phyloP scores from a whole-genome alignment of 2,329 filamentous ascomycete species.

The Apiospora marii region DNA sequence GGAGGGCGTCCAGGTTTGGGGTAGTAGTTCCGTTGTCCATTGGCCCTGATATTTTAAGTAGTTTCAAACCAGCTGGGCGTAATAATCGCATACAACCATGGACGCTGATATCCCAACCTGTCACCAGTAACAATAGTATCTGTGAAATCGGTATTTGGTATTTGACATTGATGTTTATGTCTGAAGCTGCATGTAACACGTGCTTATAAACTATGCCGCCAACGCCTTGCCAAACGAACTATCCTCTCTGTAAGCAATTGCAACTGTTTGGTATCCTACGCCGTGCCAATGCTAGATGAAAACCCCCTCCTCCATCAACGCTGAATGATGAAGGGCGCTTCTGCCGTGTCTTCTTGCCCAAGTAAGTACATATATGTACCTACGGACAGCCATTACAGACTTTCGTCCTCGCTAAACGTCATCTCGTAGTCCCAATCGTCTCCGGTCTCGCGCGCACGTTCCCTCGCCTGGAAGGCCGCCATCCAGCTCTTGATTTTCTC shows the following conservation, averaged over 20 bases:
- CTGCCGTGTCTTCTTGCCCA: not conserved
- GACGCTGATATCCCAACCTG: not conserved
- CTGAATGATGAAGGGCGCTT: not conserved
- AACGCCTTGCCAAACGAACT: slow-evolving; percentile 19
- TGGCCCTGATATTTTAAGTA: too few relatives aligned
- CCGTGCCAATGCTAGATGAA: not conserved
- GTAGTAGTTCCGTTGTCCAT: too few relatives aligned
- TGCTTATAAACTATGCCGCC: slow-evolving; percentile 10
- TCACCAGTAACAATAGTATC: not conserved
- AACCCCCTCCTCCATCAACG: not conserved
- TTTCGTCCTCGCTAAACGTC: slow-evolving; percentile 32
- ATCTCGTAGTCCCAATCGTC: slow-evolving; percentile 47
- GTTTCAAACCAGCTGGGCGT: too few relatives aligned
- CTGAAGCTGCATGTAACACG: slow-evolving; percentile 12
- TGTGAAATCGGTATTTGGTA: not conserved
- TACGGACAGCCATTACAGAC: not conserved
- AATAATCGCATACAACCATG: too few relatives aligned
- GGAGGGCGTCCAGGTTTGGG: too few relatives aligned
- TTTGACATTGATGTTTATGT: slow-evolving; percentile 14
- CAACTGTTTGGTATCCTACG: slow-evolving; percentile 20
- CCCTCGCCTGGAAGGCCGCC: slow-evolving; percentile 47
- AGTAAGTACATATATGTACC: not conserved
- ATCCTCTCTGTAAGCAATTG: slow-evolving; percentile 14
- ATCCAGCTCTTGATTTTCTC: slow-evolving; percentile 56
- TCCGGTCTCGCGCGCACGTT: slow-evolving; percentile 50